Evolutionary conservation across 2,329 filamentous ascomycete genomes (phyloP).

Genomic region (Periconia digitata): DNA sequence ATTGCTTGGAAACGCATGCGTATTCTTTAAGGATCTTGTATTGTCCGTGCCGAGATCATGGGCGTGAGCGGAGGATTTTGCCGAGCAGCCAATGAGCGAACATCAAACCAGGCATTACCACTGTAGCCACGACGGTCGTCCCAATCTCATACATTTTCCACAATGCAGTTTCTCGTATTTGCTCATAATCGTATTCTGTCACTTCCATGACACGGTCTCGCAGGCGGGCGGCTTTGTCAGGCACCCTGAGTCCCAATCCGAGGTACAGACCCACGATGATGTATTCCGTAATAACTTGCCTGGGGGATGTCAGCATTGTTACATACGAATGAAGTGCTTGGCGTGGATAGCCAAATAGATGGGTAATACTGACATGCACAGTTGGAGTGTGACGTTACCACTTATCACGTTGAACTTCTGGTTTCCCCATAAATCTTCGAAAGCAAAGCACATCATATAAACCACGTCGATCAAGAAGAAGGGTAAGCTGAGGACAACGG

Average conservation of each 20-base stretch:
- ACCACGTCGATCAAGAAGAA: constrained; percentile 41
- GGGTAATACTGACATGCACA: constrained; percentile 39
- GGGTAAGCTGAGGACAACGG: constrained; percentile 37
- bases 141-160: constrained; percentile 36
- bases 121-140: constrained; percentile 29
- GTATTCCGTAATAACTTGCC: constrained; percentile 41
- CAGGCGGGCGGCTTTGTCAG: constrained; percentile 32
- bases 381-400: constrained; percentile 34
- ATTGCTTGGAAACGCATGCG: too few relatives aligned
- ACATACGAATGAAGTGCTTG: background rate
- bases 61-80: constrained; percentile 3
- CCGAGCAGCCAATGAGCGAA: constrained; percentile 39
- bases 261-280: constrained; percentile 37
- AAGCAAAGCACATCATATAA: constrained; percentile 43
- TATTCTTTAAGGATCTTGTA: too few relatives aligned
- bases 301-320: constrained; percentile 2
- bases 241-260: constrained; percentile 31
- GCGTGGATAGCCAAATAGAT: too few relatives aligned
- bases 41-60: too few relatives aligned
- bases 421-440: constrained; percentile 25
- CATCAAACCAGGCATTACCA: constrained; percentile 34
- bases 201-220: constrained; percentile 26
- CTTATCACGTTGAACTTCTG: constrained; percentile 41
- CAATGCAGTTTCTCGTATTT: constrained; percentile 31
- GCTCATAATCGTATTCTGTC: constrained; percentile 23